Conservation (phyloP, 2,329 filamentous ascomycete species). For the Fusarium humuli region DNA sequence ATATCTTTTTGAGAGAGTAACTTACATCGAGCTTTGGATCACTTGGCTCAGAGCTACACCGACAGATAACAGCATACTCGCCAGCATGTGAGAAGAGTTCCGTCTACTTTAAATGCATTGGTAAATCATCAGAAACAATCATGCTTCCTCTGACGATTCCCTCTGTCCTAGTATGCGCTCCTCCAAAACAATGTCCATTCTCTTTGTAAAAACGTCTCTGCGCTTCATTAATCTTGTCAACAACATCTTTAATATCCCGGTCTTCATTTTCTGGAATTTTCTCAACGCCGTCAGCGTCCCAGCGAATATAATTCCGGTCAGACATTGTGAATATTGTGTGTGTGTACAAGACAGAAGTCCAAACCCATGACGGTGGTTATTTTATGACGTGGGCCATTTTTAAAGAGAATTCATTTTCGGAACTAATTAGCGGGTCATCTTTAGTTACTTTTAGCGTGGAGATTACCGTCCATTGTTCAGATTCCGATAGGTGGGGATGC, state of each 20-base stretch:
- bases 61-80: neutral
- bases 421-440: neutral
- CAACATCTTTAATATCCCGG: neutral
- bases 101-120: conserved; percentile 1
- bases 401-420: neutral
- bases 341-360: no score
- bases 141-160: conserved; percentile 4
- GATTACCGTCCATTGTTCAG: neutral
- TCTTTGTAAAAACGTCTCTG: conserved; percentile 7
- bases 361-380: neutral
- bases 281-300: neutral
- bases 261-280: neutral
- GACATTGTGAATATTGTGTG: no score
- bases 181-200: conserved; percentile 5
- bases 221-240: neutral
- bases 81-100: conserved; percentile 9
- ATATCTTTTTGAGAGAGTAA: neutral
- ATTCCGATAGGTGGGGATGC: neutral
- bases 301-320: neutral
- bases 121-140: neutral
- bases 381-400: neutral
- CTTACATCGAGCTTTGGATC: conserved; percentile 2
- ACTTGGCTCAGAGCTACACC: conserved; percentile 1
- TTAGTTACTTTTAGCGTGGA: neutral
- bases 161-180: conserved; percentile 3